phyloP scores from a whole-genome alignment of 2,329 filamentous ascomycete genomes.

The Sporothrix dimorphospora region DNA sequence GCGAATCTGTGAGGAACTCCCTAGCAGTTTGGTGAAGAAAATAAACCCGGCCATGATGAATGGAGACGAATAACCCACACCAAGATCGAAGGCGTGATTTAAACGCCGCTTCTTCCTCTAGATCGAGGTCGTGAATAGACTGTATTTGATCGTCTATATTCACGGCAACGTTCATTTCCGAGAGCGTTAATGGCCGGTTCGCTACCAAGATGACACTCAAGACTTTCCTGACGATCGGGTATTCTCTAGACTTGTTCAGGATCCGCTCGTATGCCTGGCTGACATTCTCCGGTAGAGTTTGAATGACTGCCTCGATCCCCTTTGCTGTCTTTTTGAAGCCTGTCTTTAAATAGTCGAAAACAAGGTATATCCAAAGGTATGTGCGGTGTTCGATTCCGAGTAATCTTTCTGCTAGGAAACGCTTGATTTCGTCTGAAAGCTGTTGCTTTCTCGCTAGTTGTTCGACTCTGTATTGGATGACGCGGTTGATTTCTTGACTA shows the following conservation, averaged over 20 bases:
- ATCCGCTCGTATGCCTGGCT: slow-evolving; percentile 34
- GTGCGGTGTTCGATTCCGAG: slow-evolving; percentile 39
- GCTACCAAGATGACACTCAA: slow-evolving; percentile 39
- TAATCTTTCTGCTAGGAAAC: slow-evolving; percentile 34
- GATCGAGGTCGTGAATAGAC: slow-evolving; percentile 33
- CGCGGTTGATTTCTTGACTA: slow-evolving; percentile 26
- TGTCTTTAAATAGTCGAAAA: slow-evolving; percentile 22
- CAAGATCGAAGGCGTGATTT: slow-evolving; percentile 34
- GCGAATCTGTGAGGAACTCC: slow-evolving; percentile 39
- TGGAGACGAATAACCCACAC: slow-evolving; percentile 40
- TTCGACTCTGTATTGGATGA: slow-evolving; percentile 27
- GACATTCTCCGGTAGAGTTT: slow-evolving; percentile 36
- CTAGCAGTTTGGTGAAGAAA: slow-evolving; percentile 42
- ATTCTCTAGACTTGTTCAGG: slow-evolving; percentile 33
- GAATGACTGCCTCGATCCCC: slow-evolving; percentile 31
- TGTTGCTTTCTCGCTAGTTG: slow-evolving; percentile 1
- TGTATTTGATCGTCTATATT: slow-evolving; percentile 25
- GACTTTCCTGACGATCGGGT: slow-evolving; percentile 31
- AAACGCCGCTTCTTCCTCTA: slow-evolving; percentile 35
- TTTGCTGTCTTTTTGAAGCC: slow-evolving; percentile 28
- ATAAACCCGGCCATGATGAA: slow-evolving; percentile 38
- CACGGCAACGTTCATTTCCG: slow-evolving; percentile 40
- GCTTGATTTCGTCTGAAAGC: slow-evolving; percentile 24
- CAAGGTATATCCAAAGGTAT: slow-evolving; percentile 40
- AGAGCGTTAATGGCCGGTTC: slow-evolving; percentile 37